A percentile compares a stretch with the other conserved stretches of the same genome.
phyloP scores from a whole-genome alignment of 2,329 filamentous ascomycete genomes.

The Orbilia oligospora region DNA sequence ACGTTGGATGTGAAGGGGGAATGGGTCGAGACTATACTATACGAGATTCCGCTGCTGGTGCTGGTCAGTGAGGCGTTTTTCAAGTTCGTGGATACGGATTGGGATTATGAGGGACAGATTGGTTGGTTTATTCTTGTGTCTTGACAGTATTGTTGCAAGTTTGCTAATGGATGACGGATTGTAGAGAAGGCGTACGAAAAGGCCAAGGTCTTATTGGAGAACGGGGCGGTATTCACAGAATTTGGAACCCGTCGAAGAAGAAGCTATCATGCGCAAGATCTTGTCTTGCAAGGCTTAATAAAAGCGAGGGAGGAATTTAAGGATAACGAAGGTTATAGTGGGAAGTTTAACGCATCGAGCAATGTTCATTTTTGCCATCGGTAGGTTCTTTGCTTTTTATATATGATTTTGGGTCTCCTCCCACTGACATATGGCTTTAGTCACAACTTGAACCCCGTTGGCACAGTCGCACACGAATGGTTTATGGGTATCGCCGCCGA shows the following conservation, averaged over 20 bases:
- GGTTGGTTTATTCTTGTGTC: constrained; percentile 74
- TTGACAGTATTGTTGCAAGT: background rate
- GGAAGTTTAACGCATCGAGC: constrained; percentile 83
- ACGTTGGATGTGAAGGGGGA: constrained; percentile 82
- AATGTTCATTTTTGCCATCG: constrained; percentile 88
- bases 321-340: constrained; percentile 38
- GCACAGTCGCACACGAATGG: constrained; percentile 97
- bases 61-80: constrained; percentile 97
- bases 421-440: constrained; percentile 65
- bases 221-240: constrained; percentile 90
- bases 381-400: constrained; percentile 30
- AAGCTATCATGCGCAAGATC: constrained; percentile 93
- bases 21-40: constrained; percentile 96
- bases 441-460: constrained; percentile 85
- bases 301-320: constrained; percentile 78
- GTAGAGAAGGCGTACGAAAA: constrained; percentile 74
- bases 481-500: constrained; percentile 99
- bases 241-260: constrained; percentile 91
- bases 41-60: constrained; percentile 94
- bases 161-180: constrained; percentile 33
- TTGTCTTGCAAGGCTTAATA: constrained; percentile 89
- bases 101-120: constrained; percentile 88
- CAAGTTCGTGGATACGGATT: constrained; percentile 93
- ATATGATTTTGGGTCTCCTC: background rate
- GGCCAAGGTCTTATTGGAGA: constrained; percentile 81